Percentiles rank a stretch among this genome's conserved stretches.
These are phyloP conservation scores for Tulasnella sp. DNA, from an alignment of 768 basidiomycete species.

Conservation along the genomic window DNA sequence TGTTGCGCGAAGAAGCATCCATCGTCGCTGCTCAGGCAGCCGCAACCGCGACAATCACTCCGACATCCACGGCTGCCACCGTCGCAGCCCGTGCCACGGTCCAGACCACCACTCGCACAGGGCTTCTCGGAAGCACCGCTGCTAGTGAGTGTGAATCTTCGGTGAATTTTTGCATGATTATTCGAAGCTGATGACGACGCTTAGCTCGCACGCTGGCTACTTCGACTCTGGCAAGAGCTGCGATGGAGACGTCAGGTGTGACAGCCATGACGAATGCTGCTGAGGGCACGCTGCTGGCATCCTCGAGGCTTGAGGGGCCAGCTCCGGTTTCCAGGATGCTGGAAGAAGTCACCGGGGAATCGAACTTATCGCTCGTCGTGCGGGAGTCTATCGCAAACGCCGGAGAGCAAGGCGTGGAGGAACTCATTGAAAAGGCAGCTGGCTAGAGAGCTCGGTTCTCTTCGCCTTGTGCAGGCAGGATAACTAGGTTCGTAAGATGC, in stretches of 20 bases:
- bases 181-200: neutral
- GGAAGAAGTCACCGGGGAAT: constrained; percentile 3
- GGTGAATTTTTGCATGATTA: neutral
- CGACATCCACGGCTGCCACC: neutral
- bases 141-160: constrained; percentile 11
- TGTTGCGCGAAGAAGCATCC: constrained; percentile 25
- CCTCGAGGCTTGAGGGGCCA: constrained; percentile 8
- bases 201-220: neutral
- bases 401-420: constrained; percentile 20
- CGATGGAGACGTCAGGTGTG: constrained; percentile 13
- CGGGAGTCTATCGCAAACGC: constrained; percentile 27
- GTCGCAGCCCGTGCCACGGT: neutral
- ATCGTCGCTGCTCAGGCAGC: constrained; percentile 13
- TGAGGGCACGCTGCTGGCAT: neutral
- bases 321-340: neutral
- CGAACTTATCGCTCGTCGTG: constrained; percentile 16
- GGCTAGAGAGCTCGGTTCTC: neutral
- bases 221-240: neutral
- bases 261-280: neutral
- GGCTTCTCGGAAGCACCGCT: neutral
- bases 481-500: neutral
- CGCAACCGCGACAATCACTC: neutral
- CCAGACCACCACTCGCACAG: constrained; percentile 10
- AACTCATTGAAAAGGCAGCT: constrained; percentile 7
- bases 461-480: neutral